These are phyloP conservation scores for Phytophthora litchii DNA, from an alignment of 352 stramenopile species.

Conservation along the genomic window DNA sequence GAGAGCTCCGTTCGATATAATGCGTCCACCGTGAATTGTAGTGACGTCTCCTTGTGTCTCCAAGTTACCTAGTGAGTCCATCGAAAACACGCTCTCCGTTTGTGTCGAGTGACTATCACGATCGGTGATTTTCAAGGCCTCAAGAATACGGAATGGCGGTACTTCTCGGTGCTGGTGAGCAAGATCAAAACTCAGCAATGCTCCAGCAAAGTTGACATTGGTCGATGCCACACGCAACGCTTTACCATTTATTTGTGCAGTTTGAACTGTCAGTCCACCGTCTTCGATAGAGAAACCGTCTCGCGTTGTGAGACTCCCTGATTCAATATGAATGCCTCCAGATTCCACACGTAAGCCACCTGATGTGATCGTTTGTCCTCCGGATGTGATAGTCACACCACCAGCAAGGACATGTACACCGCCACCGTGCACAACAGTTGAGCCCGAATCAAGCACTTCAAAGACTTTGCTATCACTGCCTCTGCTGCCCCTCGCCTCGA, in stretches of 20 bases:
- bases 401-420: slow-evolving; percentile 58
- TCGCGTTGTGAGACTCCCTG: slow-evolving; percentile 49
- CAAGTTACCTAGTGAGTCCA: slow-evolving; percentile 57
- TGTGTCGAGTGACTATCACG: background rate
- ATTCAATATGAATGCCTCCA: slow-evolving; percentile 61
- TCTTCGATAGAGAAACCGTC: slow-evolving; percentile 68
- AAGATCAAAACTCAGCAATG: slow-evolving; percentile 56
- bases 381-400: slow-evolving; percentile 58
- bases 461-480: slow-evolving; percentile 46
- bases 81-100: slow-evolving; percentile 36
- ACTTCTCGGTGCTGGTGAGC: slow-evolving; percentile 26
- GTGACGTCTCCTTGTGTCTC: slow-evolving; percentile 55
- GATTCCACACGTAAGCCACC: slow-evolving; percentile 61
- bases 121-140: slow-evolving; percentile 32
- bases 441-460: slow-evolving; percentile 57
- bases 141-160: slow-evolving; percentile 56
- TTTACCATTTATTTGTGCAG: slow-evolving; percentile 46
- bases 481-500: slow-evolving; percentile 35
- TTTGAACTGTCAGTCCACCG: slow-evolving; percentile 62
- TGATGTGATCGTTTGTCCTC: slow-evolving; percentile 64
- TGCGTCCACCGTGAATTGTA: slow-evolving; percentile 46
- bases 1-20: slow-evolving; percentile 58
- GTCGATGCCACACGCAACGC: slow-evolving; percentile 50
- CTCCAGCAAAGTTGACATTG: slow-evolving; percentile 57
- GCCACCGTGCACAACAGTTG: slow-evolving; percentile 57